These are phyloP conservation scores for Thielaviopsis cerberus DNA, from an alignment of 2,329 filamentous ascomycete species.

Conservation along the genomic window DNA sequence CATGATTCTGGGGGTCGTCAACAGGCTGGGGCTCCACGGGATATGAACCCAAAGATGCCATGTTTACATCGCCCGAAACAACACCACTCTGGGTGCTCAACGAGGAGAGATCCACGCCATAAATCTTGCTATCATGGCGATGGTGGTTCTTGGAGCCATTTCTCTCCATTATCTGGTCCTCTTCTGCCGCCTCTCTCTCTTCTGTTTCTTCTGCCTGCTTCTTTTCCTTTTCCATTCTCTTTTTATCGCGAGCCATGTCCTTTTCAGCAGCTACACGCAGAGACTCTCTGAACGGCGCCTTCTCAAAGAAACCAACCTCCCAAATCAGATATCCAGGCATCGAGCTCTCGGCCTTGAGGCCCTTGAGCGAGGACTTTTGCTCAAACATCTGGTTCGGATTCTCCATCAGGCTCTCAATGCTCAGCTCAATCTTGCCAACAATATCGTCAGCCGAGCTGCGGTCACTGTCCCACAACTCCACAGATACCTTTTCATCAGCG, in stretches of 20 bases:
- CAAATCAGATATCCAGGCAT: slow-evolving; percentile 92
- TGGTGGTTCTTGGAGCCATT: not conserved
- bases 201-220: not conserved
- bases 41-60: not conserved
- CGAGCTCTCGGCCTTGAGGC: slow-evolving; percentile 62
- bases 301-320: slow-evolving; percentile 91
- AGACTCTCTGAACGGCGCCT: slow-evolving; percentile 70
- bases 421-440: slow-evolving; percentile 83
- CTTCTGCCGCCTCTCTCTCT: not conserved
- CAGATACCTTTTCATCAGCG: slow-evolving; percentile 76
- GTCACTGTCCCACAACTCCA: slow-evolving; percentile 94
- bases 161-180: not conserved
- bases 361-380: slow-evolving; percentile 64
- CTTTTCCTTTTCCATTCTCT: slow-evolving; percentile 7
- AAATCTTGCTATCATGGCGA: slow-evolving; percentile 9
- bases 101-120: not conserved
- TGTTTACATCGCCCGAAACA: not conserved
- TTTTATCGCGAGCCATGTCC: slow-evolving; percentile 19
- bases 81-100: not conserved
- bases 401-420: slow-evolving; percentile 86
- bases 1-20: not conserved
- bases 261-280: slow-evolving; percentile 65
- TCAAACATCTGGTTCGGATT: slow-evolving; percentile 83
- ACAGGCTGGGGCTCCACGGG: not conserved
- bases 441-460: slow-evolving; percentile 83